Evolutionary conservation across 106 monocot species (phyloP).

Genomic region (Amphibolis antarctica): DNA sequence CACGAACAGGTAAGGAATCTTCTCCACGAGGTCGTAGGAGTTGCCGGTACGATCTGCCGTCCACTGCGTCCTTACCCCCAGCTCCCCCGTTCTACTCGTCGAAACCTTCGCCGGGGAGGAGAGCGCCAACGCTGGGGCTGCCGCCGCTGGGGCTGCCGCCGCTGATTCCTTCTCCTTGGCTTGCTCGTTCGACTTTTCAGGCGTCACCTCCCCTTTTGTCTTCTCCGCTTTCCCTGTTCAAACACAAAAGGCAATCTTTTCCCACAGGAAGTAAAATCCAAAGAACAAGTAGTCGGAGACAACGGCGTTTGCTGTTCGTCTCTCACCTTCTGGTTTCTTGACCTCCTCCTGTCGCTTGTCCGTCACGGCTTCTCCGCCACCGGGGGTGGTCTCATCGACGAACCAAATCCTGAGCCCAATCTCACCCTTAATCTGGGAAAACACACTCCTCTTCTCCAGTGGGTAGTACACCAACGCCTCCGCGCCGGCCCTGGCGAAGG

Average conservation of each 20-base stretch:
- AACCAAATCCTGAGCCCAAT: slow-evolving; percentile 65
- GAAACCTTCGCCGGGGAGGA: slow-evolving; percentile 18
- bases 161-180: slow-evolving; percentile 9
- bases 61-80: slow-evolving; percentile 20
- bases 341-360: neutral
- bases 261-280: no score
- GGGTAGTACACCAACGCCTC: slow-evolving; percentile 67
- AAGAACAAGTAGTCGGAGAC: no score
- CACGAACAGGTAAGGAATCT: slow-evolving; percentile 68
- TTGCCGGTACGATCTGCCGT: slow-evolving; percentile 23
- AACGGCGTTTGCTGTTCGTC: no score
- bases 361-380: slow-evolving; percentile 11
- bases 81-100: slow-evolving; percentile 11
- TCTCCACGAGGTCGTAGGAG: slow-evolving; percentile 67
- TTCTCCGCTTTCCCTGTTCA: neutral
- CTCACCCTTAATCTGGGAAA: slow-evolving; percentile 90
- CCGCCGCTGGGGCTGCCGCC: neutral
- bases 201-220: neutral
- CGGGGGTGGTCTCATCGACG: slow-evolving; percentile 27
- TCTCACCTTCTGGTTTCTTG: slow-evolving; percentile 10
- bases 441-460: slow-evolving; percentile 92
- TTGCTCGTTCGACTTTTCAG: slow-evolving; percentile 1
- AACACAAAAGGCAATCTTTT: no score
- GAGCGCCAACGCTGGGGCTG: slow-evolving; percentile 4
- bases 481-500: slow-evolving; percentile 35